Percentiles rank a stretch among this genome's conserved stretches.
Conservation (phyloP, 73 alveolate species). For the Effrenium voratum region DNA sequence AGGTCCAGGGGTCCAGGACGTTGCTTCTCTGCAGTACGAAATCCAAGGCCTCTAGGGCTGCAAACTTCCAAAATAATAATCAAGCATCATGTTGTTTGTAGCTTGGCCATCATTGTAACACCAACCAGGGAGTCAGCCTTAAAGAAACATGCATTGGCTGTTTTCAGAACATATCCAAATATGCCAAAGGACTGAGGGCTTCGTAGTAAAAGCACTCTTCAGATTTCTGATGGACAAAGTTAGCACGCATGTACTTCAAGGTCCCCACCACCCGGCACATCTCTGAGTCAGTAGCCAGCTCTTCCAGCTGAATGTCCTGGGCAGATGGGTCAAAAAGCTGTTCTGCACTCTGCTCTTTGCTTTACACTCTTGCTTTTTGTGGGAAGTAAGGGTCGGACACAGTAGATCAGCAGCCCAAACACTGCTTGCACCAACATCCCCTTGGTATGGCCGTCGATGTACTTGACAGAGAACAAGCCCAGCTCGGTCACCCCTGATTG, state of each 20-base stretch:
- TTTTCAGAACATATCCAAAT: background rate
- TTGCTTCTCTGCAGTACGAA: background rate
- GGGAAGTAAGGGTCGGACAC: background rate
- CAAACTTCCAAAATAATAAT: background rate
- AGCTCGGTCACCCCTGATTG: background rate
- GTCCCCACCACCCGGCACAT: background rate
- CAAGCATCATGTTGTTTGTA: background rate
- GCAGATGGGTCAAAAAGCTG: background rate
- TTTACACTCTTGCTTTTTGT: background rate
- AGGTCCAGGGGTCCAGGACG: background rate
- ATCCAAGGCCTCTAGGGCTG: background rate
- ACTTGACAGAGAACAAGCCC: background rate
- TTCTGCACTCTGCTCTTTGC: background rate
- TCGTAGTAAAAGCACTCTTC: background rate
- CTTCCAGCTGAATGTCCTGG: background rate
- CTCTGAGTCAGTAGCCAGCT: background rate
- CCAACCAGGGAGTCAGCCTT: too few relatives aligned
- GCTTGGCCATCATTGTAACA: too few relatives aligned
- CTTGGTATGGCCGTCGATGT: background rate
- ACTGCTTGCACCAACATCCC: background rate
- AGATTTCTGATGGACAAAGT: background rate
- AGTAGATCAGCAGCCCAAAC: background rate
- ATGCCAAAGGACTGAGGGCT: background rate
- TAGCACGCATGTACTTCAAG: background rate
- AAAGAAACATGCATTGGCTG: too few relatives aligned